Evolutionary conservation across 257 asterid species (phyloP).

Genomic region (Ilex asprella): DNA sequence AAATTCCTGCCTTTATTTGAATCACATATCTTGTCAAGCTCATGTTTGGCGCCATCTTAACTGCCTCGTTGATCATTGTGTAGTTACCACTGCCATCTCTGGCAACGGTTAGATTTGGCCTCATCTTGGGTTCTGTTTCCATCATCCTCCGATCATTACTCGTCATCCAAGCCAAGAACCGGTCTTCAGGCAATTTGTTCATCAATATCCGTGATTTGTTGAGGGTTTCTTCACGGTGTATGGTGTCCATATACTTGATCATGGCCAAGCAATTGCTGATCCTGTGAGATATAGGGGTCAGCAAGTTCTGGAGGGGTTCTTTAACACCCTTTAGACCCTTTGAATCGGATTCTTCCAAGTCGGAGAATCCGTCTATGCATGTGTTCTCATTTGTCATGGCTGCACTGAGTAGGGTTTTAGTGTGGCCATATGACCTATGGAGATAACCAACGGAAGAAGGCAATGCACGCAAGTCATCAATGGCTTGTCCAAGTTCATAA

Average conservation of each 20-base stretch:
- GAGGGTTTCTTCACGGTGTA: conserved; percentile 8
- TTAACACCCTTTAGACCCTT: conserved; percentile 14
- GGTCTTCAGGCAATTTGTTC: conserved; percentile 10
- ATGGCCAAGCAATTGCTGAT: conserved; percentile 60
- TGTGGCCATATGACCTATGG: conserved; percentile 28
- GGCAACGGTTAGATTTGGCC: conserved; percentile 35
- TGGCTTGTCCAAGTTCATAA: conserved; percentile 40
- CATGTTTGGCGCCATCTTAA: conserved; percentile 38
- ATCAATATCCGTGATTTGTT: conserved; percentile 26
- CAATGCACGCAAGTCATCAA: conserved; percentile 21
- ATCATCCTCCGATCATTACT: conserved; percentile 12
- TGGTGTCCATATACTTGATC: conserved; percentile 34
- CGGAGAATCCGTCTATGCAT: conserved; percentile 66
- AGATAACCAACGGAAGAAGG: conserved; percentile 16
- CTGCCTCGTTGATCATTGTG: conserved; percentile 33
- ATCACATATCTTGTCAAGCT: conserved; percentile 32
- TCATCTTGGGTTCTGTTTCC: neutral
- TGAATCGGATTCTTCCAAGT: conserved; percentile 29
- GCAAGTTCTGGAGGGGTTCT: conserved; percentile 23
- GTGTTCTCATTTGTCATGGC: conserved; percentile 65
- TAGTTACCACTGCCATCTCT: conserved; percentile 33
- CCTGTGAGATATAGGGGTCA: conserved; percentile 50
- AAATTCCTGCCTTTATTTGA: conserved; percentile 41
- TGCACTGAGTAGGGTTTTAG: conserved; percentile 47
- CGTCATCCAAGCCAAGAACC: conserved; percentile 12